phyloP scores from a whole-genome alignment of 176 grass and related monocot species.

The Oryza glumipatula region DNA sequence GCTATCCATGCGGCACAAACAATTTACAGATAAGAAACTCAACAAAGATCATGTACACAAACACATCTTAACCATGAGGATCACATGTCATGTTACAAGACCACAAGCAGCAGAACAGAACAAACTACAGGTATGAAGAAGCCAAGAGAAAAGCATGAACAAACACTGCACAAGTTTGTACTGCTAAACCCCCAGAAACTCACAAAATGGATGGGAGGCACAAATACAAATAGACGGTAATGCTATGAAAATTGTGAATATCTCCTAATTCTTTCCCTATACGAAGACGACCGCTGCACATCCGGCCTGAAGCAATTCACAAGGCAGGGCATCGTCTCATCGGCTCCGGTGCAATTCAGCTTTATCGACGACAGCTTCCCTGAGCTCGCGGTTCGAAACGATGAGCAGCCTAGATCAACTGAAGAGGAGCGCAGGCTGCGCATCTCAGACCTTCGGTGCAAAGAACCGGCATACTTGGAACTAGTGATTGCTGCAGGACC shows the following conservation, averaged over 20 bases:
- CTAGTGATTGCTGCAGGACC: not conserved
- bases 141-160: constrained; percentile 28
- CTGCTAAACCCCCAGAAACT: constrained; percentile 43
- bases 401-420: constrained; percentile 65
- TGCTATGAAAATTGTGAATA: constrained; percentile 55
- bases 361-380: constrained; percentile 57
- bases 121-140: constrained; percentile 2
- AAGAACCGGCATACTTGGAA: constrained; percentile 7
- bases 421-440: constrained; percentile 43
- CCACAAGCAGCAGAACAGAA: constrained; percentile 12
- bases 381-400: constrained; percentile 59
- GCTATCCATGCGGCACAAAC: not conserved
- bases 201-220: constrained; percentile 38
- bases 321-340: constrained; percentile 59
- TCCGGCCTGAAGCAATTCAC: constrained; percentile 61
- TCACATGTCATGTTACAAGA: constrained; percentile 28
- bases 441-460: constrained; percentile 23
- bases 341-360: constrained; percentile 58
- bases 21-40: constrained; percentile 1
- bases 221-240: constrained; percentile 38
- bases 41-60: constrained; percentile 22
- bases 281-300: constrained; percentile 56
- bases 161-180: constrained; percentile 49
- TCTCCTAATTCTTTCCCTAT: constrained; percentile 62
- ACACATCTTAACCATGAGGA: constrained; percentile 22